Base-by-base conservation (phyloP, 176 grass and related monocot genomes). In the Oryza meyeriana region DNA sequence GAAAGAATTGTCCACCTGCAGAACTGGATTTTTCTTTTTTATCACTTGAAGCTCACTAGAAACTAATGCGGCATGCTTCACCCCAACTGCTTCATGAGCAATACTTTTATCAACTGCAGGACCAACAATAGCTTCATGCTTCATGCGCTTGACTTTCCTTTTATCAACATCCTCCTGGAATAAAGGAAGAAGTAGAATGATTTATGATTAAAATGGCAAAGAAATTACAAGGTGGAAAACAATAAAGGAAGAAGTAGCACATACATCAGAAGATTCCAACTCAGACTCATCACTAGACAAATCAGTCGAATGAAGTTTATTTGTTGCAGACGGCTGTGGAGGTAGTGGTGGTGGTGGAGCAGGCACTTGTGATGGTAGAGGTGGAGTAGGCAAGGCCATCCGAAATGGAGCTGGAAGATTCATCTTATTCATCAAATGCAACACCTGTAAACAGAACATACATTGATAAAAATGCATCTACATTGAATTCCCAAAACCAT, bases 341-440 rank as follows among this genome's bases (percentile, higher is more conserved):
- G 71, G 74, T 27, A 83, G 75, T 42, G 84, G 75, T 42, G 84
- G 90, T 61, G 85, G 58, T 71, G 87, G 86, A 71, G 86, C 88
- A 64, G 81, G 81, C 35, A 87, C 80, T 83, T 87, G 87, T 29
- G 85, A 87, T 14, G 90, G 90, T 45, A 98, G 72, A 5, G 95
- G 95, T 79, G 95, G 95, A 39, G 90, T 98, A 50, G 92, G 95
- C 76, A 98, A 86, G 77, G 90, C 92, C 90, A 92, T 94, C n/a
- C 96, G 79, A 93, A 98, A 98, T 79, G 96, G 95, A 66, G 95
- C 92, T 69, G 95, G 92, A 82, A 98, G 85, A 58, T 95, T 93
- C 95, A 98, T 93, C 70, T 98, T 98, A 79, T 98, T 98, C 95
- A 98, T 98, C 80, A 98, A 93, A 88, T 95, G 95, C 67, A 98